Conservation (phyloP, 2,329 filamentous ascomycete genomes). For the Corynespora cassiicola region DNA sequence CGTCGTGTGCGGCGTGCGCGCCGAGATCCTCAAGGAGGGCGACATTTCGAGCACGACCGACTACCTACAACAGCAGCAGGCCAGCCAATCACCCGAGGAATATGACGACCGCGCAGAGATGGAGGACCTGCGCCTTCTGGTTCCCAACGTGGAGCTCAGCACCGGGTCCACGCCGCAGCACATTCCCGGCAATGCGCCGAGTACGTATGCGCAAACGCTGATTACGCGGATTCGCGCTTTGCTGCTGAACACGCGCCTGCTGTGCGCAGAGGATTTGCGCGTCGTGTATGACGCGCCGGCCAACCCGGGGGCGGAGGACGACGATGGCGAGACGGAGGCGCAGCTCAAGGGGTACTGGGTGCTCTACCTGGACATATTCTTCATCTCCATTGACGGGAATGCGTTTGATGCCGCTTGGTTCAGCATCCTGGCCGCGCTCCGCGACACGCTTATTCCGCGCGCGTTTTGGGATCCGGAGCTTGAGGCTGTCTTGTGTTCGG, state of each 20-base stretch:
- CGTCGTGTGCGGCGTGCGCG: slow-evolving; percentile 91
- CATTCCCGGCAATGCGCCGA: slow-evolving; percentile 82
- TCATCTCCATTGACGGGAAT: slow-evolving; percentile 91
- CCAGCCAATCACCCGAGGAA: slow-evolving; percentile 13
- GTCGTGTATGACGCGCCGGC: slow-evolving; percentile 69
- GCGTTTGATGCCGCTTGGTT: slow-evolving; percentile 92
- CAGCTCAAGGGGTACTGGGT: slow-evolving; percentile 89
- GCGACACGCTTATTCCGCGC: slow-evolving; percentile 76
- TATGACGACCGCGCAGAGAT: slow-evolving; percentile 44
- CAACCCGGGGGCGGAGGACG: slow-evolving; percentile 52
- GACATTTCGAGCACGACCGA: slow-evolving; percentile 72
- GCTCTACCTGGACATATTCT: slow-evolving; percentile 93
- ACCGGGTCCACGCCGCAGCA: slow-evolving; percentile 89
- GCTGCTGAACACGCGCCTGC: slow-evolving; percentile 72
- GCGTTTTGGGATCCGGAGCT: slow-evolving; percentile 85
- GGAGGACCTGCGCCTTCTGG: slow-evolving; percentile 71
- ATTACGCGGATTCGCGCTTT: slow-evolving; percentile 80
- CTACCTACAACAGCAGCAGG: slow-evolving; percentile 17
- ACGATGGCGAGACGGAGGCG: slow-evolving; percentile 52
- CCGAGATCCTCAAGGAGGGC: slow-evolving; percentile 77
- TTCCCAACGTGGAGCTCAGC: slow-evolving; percentile 91
- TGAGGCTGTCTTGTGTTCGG: slow-evolving; percentile 79
- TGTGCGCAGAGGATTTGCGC: slow-evolving; percentile 72
- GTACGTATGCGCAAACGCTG: slow-evolving; percentile 80
- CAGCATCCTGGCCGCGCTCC: slow-evolving; percentile 79